Conservation (phyloP, 345 rosid genomes). For the Euphorbia pulcherrima region DNA sequence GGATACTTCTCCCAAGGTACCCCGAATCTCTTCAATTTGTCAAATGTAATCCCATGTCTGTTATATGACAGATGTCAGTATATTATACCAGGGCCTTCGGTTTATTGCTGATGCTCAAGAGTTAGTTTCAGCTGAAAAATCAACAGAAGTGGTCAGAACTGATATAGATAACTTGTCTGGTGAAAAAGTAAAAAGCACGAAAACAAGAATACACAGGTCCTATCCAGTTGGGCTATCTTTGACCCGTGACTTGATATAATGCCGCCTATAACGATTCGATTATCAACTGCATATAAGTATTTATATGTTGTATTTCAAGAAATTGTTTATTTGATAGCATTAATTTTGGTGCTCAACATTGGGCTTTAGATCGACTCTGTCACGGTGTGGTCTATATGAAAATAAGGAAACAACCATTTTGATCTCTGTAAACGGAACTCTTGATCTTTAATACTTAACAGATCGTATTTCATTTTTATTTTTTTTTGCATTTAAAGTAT, state of each 20-base stretch:
- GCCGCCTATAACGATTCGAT: neutral
- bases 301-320: neutral
- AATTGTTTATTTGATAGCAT: neutral
- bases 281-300: neutral
- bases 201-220: constrained; percentile 61
- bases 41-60: neutral
- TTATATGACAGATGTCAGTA: constrained; percentile 5
- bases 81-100: constrained; percentile 67
- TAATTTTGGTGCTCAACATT: neutral
- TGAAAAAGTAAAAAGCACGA: constrained; percentile 25
- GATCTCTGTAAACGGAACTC: neutral
- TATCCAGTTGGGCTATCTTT: constrained; percentile 66
- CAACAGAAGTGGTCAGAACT: constrained; percentile 23
- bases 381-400: neutral
- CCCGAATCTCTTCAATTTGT: neutral
- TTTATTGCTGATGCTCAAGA: constrained; percentile 53
- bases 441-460: neutral
- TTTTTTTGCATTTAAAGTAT: neutral
- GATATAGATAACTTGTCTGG: constrained; percentile 22
- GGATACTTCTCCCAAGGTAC: constrained; percentile 51
- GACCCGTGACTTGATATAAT: constrained; percentile 32
- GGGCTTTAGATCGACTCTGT: constrained; percentile 4
- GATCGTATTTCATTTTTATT: neutral
- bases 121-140: constrained; percentile 25
- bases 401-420: constrained; percentile 1